Percentiles rank a stretch among this genome's conserved stretches.
These are phyloP conservation scores for Citeromyces nyonsensis DNA, from an alignment of 805 yeast genomes.

Conservation along the genomic window DNA sequence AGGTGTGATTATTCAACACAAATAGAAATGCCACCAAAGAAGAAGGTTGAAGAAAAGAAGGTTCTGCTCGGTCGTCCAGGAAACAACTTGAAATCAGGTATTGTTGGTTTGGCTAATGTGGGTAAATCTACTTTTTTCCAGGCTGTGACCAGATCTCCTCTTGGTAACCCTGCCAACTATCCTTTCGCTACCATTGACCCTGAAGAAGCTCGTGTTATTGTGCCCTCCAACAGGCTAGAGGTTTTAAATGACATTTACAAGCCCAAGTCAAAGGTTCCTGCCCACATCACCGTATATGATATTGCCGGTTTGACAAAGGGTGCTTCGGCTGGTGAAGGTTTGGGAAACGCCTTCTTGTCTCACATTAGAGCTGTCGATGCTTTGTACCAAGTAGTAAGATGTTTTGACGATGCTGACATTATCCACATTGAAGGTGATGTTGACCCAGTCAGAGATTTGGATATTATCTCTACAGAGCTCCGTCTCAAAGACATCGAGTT, in stretches of 20 bases:
- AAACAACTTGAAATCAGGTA: conserved; percentile 45
- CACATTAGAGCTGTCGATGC: conserved; percentile 97
- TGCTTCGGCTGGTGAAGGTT: conserved; percentile 93
- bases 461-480: conserved; percentile 80
- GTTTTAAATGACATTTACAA: conserved; percentile 57
- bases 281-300: conserved; percentile 84
- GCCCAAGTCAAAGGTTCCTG: conserved; percentile 82
- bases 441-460: conserved; percentile 88
- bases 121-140: conserved; percentile 45
- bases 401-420: conserved; percentile 95
- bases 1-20: neutral
- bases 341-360: conserved; percentile 93
- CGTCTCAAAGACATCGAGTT: conserved; percentile 95
- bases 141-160: conserved; percentile 41
- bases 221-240: conserved; percentile 77
- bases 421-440: conserved; percentile 96
- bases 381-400: conserved; percentile 92
- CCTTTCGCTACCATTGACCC: conserved; percentile 73
- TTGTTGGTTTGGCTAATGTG: conserved; percentile 85
- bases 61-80: conserved; percentile 22
- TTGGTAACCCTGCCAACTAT: conserved; percentile 56
- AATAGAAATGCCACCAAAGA: conserved; percentile 20
- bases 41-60: conserved; percentile 21
- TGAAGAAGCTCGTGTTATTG: conserved; percentile 42
- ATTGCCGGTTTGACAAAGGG: conserved; percentile 98